Base-by-base conservation (phyloP, 2,329 filamentous ascomycete species). In the Plectosphaerella sp. region DNA sequence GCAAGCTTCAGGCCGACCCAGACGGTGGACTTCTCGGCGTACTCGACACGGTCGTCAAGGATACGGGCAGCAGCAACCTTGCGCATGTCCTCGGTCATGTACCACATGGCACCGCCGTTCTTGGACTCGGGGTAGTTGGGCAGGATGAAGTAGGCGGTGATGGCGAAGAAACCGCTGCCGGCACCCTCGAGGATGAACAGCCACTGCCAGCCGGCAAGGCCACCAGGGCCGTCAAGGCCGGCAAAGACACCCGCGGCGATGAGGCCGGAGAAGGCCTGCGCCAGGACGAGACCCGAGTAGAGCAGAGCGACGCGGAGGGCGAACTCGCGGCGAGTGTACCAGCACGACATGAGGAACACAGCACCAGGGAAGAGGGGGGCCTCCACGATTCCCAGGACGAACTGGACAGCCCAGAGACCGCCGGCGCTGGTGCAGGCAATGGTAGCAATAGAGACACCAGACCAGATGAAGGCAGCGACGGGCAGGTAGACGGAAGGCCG, bases 171-270 rank as follows among this genome's bases (percentile, higher is more conserved):
- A 16, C 61, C 54, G 20, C 62, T 65, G 4, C 57, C 70, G 4
- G 73, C 70, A 15, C 86, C 86, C 60, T 89, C 83, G 11, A 86
- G 78, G 47, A 89, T 82, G 50, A 72, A 73, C 0, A 73, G 58
- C 71, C 71, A 74, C 51, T 64, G 62, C 72, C 72, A 74, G 1
- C 68, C 70, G 12, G 59, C 59, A 12, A 73, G 54, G 1, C 69
- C 68, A 16, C 55, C 51, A 2, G 48, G 51, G 0, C 55, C 55
- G 12, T 60, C 58, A 2, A 62, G 58, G 0, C 59, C 54, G 2
- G 59, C 58, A 62, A 86, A 85, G 3, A 62, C 54, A 1, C 57
- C 61, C 2, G 62, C 62, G 0, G 62, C 62, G 28, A 64, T 61
- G 1, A 63, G 55, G 2, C 62, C 61, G 3, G 59, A 61, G 37